Conservation (phyloP, 306 rosid species). For the Inga oerstediana region DNA sequence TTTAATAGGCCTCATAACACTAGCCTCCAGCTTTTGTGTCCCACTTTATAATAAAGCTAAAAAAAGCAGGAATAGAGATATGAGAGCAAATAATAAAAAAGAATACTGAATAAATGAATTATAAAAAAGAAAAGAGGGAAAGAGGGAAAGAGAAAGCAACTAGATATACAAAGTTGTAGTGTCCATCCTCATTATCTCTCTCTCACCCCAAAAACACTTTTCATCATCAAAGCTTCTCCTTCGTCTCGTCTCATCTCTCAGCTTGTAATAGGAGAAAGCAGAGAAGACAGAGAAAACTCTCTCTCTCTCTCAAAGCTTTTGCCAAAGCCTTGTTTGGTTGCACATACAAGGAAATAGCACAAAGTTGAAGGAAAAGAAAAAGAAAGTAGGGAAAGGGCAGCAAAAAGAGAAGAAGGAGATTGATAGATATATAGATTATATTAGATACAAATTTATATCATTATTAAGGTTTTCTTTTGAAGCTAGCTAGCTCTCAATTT, state of each 20-base stretch:
- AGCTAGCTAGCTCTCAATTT: neutral
- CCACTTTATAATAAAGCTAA: constrained; percentile 54
- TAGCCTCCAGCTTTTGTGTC: constrained; percentile 59
- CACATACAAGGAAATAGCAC: constrained; percentile 51
- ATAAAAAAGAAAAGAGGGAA: constrained; percentile 10
- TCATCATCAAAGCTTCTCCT: constrained; percentile 41
- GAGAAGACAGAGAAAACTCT: constrained; percentile 35
- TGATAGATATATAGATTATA: neutral
- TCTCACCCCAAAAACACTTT: constrained; percentile 32
- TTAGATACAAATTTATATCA: neutral
- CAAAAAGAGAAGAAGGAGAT: neutral
- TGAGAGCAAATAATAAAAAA: constrained; percentile 17
- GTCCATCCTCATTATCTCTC: constrained; percentile 40
- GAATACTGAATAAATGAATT: constrained; percentile 49
- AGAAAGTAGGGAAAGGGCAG: constrained; percentile 35
- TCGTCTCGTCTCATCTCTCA: constrained; percentile 7
- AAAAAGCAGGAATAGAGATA: constrained; percentile 41
- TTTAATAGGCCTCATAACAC: constrained; percentile 51
- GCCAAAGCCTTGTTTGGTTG: constrained; percentile 65
- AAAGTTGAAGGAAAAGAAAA: constrained; percentile 41
- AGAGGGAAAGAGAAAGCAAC: constrained; percentile 37
- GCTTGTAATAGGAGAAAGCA: constrained; percentile 42
- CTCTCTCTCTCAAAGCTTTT: constrained; percentile 49
- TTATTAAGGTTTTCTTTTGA: constrained; percentile 31
- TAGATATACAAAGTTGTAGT: constrained; percentile 50